Conservation (phyloP, 768 basidiomycete species). For the Boletus rufocinnamomeus region DNA sequence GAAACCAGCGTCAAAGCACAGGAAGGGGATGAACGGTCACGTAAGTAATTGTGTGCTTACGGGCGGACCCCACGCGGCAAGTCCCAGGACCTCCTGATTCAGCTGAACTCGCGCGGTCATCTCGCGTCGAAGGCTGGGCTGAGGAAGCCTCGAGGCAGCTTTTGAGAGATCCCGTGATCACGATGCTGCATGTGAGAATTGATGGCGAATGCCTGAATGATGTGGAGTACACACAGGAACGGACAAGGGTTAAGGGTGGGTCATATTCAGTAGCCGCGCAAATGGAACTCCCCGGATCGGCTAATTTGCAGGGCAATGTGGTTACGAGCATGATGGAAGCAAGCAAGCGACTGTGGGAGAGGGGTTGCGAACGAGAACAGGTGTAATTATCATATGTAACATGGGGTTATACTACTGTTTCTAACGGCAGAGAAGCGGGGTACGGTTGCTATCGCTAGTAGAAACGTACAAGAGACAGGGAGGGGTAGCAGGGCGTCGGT, state of each 20-base stretch:
- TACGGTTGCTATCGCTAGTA: not conserved
- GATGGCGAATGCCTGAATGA: constrained; percentile 15
- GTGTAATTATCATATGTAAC: not conserved
- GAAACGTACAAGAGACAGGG: not conserved
- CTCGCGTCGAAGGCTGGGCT: constrained; percentile 25
- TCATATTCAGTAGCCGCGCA: not conserved
- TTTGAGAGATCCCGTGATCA: constrained; percentile 29
- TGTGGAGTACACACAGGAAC: constrained; percentile 27
- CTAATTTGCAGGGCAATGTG: constrained; percentile 12
- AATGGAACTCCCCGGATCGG: constrained; percentile 25
- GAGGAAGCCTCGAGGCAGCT: constrained; percentile 32
- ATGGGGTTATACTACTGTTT: not conserved
- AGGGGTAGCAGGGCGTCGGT: not conserved
- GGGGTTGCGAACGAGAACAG: constrained; percentile 1
- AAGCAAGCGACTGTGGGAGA: constrained; percentile 11
- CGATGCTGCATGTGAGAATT: constrained; percentile 7
- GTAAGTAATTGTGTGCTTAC: not conserved
- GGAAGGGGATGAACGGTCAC: not conserved
- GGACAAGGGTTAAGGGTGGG: constrained; percentile 24
- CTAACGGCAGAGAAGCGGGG: not conserved
- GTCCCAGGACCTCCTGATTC: constrained; percentile 15
- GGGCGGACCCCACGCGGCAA: not conserved
- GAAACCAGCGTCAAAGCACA: not conserved
- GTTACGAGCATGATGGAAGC: constrained; percentile 11
- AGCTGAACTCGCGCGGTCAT: constrained; percentile 31